Evolutionary conservation across 2,329 filamentous ascomycete genomes (phyloP), one percentile per base, ranked within the genome.

Genomic region (Ophiosphaerella korrae): DNA sequence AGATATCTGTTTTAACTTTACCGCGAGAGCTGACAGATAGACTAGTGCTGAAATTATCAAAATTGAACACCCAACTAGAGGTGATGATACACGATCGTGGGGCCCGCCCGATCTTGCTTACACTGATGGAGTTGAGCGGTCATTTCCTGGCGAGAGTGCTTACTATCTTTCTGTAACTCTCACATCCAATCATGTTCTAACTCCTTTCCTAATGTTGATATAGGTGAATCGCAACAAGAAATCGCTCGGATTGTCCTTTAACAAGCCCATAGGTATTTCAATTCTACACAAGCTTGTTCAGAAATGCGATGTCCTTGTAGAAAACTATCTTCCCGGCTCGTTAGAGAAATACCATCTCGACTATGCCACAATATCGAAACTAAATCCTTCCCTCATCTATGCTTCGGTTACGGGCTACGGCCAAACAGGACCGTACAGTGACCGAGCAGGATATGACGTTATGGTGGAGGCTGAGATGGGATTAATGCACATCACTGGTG

Each of bases 391-490:
- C 3, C 80, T 99, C 38, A 90, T 97, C 62, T 97, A 97, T 69
- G 91, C 93, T 7, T 96, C 91, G 58, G 95, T 97, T 60, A 97
- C 94, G 0, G 94, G 94, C 0, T 97, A 97, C 67, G 94, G 94
- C 1, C 94, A 97, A 73, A 96, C 89, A 1, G 94, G 94, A 0
- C 93, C 94, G 0, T 96, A 94, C 74, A 85, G 87, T 11, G 84
- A 86, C 57, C 84, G 94, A 11, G 92, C 94, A 2, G 94, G 94
- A 7, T 99, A 97, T 80, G 94, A 99, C 74, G 94, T 99, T 62
- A 97, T 99, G 93, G 92, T 99, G 5, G 94, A 97, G 77, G 94
- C 92, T 35, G 94, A 97, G 73, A 94, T 97, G 78, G 94, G 94
- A 1, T 78, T 99, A 48, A 97, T 97, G 94, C 94, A 99, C 75